A percentile compares a stretch with the other conserved stretches of the same genome.
Evolutionary conservation across 495 filamentous ascomycete genomes (phyloP).

Genomic region (Hypoxylon crocopeplum): DNA sequence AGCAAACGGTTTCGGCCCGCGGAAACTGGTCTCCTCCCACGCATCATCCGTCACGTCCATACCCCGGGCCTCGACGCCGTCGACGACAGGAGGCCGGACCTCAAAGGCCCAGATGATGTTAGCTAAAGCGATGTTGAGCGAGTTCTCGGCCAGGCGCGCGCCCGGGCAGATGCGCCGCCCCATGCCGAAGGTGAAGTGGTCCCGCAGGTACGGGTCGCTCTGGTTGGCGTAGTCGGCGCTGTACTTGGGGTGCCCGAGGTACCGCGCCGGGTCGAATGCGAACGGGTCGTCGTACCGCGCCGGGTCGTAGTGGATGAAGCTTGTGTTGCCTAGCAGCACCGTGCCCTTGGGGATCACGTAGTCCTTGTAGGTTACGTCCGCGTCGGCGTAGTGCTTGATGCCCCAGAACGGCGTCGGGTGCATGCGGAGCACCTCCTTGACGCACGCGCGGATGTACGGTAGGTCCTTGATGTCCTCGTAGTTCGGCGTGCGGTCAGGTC

Average conservation of each 20-base stretch:
- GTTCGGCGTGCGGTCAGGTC: constrained; percentile 43
- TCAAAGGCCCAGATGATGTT: constrained; percentile 56
- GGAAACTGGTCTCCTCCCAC: constrained; percentile 3
- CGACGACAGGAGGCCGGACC: constrained; percentile 29
- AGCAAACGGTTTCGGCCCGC: constrained; percentile 5
- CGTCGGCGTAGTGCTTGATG: background rate
- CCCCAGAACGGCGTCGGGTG: constrained; percentile 42
- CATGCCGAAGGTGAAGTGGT: constrained; percentile 58
- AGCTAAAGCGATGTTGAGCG: constrained; percentile 53
- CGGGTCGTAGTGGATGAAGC: constrained; percentile 33
- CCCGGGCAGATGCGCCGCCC: constrained; percentile 60
- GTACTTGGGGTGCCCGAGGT: constrained; percentile 46
- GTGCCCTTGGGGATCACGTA: constrained; percentile 41
- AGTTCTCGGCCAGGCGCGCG: constrained; percentile 56
- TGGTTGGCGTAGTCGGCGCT: constrained; percentile 48
- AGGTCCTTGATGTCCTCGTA: constrained; percentile 53
- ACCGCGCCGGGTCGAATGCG: constrained; percentile 44
- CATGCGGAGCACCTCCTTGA: constrained; percentile 61
- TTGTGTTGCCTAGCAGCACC: constrained; percentile 43
- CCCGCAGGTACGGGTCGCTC: constrained; percentile 54
- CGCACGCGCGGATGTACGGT: constrained; percentile 52
- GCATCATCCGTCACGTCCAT: constrained; percentile 35
- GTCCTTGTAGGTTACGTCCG: background rate
- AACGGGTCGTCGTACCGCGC: constrained; percentile 28
- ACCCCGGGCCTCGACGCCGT: constrained; percentile 16